These are phyloP conservation scores for Apodospora peruviana DNA, from an alignment of 495 filamentous ascomycete genomes.

Conservation along the genomic window DNA sequence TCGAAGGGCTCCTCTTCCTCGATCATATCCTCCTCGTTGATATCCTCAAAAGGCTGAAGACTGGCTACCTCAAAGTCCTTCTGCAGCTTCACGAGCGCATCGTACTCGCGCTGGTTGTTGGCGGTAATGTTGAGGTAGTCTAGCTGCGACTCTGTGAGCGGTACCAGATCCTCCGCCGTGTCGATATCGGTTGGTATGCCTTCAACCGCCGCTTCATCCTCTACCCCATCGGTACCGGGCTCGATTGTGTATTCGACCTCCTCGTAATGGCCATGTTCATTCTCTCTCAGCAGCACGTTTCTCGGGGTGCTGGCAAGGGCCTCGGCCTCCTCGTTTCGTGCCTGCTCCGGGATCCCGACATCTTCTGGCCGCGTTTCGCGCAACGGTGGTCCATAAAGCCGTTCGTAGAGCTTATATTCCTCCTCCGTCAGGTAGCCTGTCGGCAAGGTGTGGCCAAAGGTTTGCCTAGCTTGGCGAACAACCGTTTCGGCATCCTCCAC, in stretches of 20 bases:
- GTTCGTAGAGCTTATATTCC: constrained; percentile 70
- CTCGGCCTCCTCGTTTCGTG: constrained; percentile 18
- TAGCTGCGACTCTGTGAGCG: constrained; percentile 12
- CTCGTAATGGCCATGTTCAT: constrained; percentile 54
- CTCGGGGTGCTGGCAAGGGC: constrained; percentile 9
- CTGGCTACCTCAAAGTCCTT: constrained; percentile 49
- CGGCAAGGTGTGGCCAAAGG: constrained; percentile 74
- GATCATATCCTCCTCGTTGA: constrained; percentile 45
- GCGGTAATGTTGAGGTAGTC: constrained; percentile 39
- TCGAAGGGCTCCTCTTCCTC: constrained; percentile 25
- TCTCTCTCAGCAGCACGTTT: constrained; percentile 46
- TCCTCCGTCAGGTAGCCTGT: constrained; percentile 61
- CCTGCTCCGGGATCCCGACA: constrained; percentile 41
- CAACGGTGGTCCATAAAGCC: constrained; percentile 70
- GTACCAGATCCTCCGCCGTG: not conserved
- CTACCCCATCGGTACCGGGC: not conserved
- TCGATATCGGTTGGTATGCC: constrained; percentile 1
- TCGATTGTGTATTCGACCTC: constrained; percentile 46
- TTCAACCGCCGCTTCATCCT: constrained; percentile 3
- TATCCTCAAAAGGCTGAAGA: constrained; percentile 39
- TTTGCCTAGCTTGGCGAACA: constrained; percentile 63
- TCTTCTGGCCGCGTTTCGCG: constrained; percentile 53
- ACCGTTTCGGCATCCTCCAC: constrained; percentile 50
- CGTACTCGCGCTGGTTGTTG: constrained; percentile 45
- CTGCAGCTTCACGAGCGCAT: constrained; percentile 44